Evolutionary conservation across 495 filamentous ascomycete genomes (phyloP).

Genomic region (Staphylotrichum tortipilum): DNA sequence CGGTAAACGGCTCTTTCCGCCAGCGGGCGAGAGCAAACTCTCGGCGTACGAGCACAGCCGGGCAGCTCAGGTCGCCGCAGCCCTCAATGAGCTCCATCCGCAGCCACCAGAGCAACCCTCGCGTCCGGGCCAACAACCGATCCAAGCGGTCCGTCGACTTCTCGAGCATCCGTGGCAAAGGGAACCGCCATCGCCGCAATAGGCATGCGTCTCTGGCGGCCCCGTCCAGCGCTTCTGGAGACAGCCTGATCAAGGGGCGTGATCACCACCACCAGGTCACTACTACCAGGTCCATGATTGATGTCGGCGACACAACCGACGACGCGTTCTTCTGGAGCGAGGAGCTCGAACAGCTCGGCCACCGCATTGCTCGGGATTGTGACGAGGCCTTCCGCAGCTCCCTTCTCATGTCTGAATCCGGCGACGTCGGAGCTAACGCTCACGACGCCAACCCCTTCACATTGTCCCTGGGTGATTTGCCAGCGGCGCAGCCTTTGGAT

Average conservation of each 20-base stretch:
- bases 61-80: conserved; percentile 27
- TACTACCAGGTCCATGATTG: conserved; percentile 10
- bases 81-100: conserved; percentile 52
- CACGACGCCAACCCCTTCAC: conserved; percentile 21
- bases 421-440: conserved; percentile 8
- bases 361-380: conserved; percentile 42
- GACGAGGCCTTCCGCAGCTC: conserved; percentile 75
- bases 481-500: background rate
- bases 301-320: conserved; percentile 13
- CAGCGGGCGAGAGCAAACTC: conserved; percentile 12
- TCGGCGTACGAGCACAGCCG: conserved; percentile 12
- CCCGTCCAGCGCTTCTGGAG: conserved; percentile 24
- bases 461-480: conserved; percentile 15
- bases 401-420: conserved; percentile 41
- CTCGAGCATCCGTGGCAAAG: conserved; percentile 33
- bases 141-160: conserved; percentile 80
- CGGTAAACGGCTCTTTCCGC: conserved; percentile 15
- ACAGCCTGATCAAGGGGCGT: conserved; percentile 8
- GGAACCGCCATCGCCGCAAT: conserved; percentile 13
- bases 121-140: conserved; percentile 47
- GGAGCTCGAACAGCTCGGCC: conserved; percentile 42
- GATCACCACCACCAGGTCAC: background rate
- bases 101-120: conserved; percentile 42
- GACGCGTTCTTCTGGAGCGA: conserved; percentile 34
- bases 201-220: conserved; percentile 6